Evolutionary conservation across 1,284 basidiomycete genomes (phyloP), one percentile per base, ranked within the genome.

Genomic region (Ceratobasidium sp.): DNA sequence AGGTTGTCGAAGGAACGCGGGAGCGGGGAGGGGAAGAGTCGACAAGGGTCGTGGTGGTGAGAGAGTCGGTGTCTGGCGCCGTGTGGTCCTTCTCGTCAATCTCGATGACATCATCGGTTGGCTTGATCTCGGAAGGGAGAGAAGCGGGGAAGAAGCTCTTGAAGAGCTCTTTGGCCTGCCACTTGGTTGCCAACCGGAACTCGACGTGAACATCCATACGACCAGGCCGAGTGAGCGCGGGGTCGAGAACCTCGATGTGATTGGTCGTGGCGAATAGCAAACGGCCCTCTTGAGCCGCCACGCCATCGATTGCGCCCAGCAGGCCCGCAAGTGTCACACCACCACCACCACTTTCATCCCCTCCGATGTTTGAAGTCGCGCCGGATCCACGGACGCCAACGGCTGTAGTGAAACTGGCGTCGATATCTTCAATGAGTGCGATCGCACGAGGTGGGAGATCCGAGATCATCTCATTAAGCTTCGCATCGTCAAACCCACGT

Each of bases 351-450:
- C 76, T 33, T 42, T 73, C 59, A 38, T 72, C 38, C 53, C 73
- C 48, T 74, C 75, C 53, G 73, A 71, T 16, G 74, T 64, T 64
- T 4, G 58, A 49, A 46, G 53, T 38, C 16, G 56, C 18, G 7
- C 56, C 51, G 18, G 60, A 33, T 46, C 67, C 46, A 48, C 63
- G 48, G 44, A 72, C 49, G 60, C 59, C 73, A 49, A 63, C 73
- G 7, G 36, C 58, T 18, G 54, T 59, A 46, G 84, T 85, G 78
- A 91, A 90, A 0, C 88, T 89, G 3, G 87, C 90, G 74, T 92
- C 90, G 72, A 92, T 88, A 77, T 92, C 92, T 79, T 94, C 92
- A 85, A 94, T 90, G 25, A 94, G 81, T 0, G 89, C 87, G 72
- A 94, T 88, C 75, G 87, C 90, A 75, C 85, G 83, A 64, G 86